Evolutionary conservation across 352 stramenopile species (phyloP).

Genomic region (Aphanomyces invadans): DNA sequence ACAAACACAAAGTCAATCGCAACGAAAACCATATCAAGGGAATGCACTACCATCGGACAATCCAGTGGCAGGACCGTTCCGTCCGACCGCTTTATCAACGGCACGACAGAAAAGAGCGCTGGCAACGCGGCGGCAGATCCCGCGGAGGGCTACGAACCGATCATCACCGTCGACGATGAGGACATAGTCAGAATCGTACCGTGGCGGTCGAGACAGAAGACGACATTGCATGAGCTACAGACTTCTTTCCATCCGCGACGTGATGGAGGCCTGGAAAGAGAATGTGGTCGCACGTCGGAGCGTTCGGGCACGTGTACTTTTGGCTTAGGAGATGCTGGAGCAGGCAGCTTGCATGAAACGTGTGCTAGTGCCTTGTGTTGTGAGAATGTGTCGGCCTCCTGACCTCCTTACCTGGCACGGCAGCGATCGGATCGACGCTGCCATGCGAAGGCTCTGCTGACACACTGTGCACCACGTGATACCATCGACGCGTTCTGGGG

Average conservation of each 20-base stretch:
- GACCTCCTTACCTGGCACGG: slow-evolving; percentile 44
- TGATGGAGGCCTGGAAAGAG: slow-evolving; percentile 49
- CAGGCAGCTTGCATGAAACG: slow-evolving; percentile 72
- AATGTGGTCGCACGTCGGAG: slow-evolving; percentile 34
- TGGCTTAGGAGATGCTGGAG: slow-evolving; percentile 58
- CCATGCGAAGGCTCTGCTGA: slow-evolving; percentile 51
- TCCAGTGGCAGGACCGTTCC: slow-evolving; percentile 1
- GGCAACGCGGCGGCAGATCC: too few relatives aligned
- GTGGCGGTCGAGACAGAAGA: too few relatives aligned
- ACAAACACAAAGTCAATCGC: too few relatives aligned
- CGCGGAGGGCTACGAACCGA: too few relatives aligned
- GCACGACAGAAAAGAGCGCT: slow-evolving; percentile 19
- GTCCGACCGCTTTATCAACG: slow-evolving; percentile 15
- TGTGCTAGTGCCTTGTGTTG: too few relatives aligned
- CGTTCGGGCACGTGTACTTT: slow-evolving; percentile 45
- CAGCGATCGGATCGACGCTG: slow-evolving; percentile 41
- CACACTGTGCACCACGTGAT: slow-evolving; percentile 44
- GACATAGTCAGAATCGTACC: too few relatives aligned
- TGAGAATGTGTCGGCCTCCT: too few relatives aligned
- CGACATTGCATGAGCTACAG: background rate
- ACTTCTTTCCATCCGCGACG: slow-evolving; percentile 1
- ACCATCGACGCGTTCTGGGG: slow-evolving; percentile 26
- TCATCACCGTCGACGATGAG: too few relatives aligned
- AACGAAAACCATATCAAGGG: too few relatives aligned
- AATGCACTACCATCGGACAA: background rate